These are phyloP conservation scores for Candida tammaniensis DNA, from an alignment of 805 yeast genomes.

Conservation along the genomic window DNA sequence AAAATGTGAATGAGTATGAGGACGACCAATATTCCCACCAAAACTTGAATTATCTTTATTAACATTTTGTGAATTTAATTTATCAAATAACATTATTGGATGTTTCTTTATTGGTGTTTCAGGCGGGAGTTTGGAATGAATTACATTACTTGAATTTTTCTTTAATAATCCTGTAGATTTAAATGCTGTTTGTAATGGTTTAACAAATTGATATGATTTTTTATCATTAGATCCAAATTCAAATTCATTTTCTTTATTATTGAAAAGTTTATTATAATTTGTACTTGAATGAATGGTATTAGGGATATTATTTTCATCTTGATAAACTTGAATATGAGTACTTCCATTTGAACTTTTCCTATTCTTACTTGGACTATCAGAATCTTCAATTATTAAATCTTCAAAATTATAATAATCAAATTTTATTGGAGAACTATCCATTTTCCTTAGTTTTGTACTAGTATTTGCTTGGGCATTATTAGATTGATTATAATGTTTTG, in stretches of 20 bases:
- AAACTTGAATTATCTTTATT: background rate
- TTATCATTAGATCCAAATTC: no score
- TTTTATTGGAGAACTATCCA: constrained; percentile 28
- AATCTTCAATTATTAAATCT: constrained; percentile 23
- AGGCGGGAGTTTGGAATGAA: constrained; percentile 29
- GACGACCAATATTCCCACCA: constrained; percentile 1
- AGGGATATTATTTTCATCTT: constrained; percentile 16
- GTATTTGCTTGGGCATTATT: no score
- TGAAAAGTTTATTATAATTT: constrained; percentile 9
- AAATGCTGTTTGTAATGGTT: constrained; percentile 84
- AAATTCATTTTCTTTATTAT: constrained; percentile 39
- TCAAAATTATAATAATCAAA: constrained; percentile 26
- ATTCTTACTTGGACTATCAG: constrained; percentile 31
- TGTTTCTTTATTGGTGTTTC: constrained; percentile 45
- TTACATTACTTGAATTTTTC: constrained; percentile 31
- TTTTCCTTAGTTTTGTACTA: constrained; percentile 26
- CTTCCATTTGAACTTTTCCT: constrained; percentile 25
- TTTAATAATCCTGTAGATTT: constrained; percentile 69
- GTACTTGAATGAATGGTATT: constrained; percentile 1
- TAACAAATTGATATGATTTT: constrained; percentile 59
- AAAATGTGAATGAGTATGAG: constrained; percentile 5
- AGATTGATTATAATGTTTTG: constrained; percentile 8
- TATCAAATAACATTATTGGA: constrained; percentile 31
- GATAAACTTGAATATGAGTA: constrained; percentile 17
- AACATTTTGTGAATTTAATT: constrained; percentile 3